These are phyloP conservation scores for Ogataea trehalophila DNA, from an alignment of 805 yeast genomes.

Conservation along the genomic window DNA sequence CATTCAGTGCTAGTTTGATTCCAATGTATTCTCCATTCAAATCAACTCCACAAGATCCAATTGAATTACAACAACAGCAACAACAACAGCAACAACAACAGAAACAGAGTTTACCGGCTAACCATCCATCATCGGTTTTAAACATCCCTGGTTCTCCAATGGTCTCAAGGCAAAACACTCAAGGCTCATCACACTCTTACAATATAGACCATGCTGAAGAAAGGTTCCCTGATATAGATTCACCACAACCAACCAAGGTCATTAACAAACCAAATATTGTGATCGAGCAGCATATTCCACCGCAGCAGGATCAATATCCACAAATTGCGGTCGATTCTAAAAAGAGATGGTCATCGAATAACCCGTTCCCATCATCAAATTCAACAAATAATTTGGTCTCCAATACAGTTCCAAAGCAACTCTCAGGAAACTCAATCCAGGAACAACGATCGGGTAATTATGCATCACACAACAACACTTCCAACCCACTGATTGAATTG, in stretches of 20 bases:
- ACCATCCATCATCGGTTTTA: not conserved
- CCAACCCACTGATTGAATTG: slow-evolving; percentile 10
- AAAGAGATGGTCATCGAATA: slow-evolving; percentile 21
- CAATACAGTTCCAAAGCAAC: not conserved
- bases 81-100: slow-evolving; percentile 29
- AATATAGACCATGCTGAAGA: slow-evolving; percentile 41
- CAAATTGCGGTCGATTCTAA: not conserved
- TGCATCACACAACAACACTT: not conserved
- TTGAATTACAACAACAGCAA: slow-evolving; percentile 31
- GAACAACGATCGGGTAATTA: not conserved
- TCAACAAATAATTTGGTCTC: not conserved
- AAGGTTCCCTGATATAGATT: slow-evolving; percentile 35
- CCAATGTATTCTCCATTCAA: slow-evolving; percentile 30
- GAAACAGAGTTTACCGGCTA: slow-evolving; percentile 33
- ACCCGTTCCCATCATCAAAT: slow-evolving; percentile 22
- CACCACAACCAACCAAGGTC: slow-evolving; percentile 4
- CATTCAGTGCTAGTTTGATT: slow-evolving; percentile 26
- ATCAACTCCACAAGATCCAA: slow-evolving; percentile 40
- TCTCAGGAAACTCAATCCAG: not conserved
- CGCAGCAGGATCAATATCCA: slow-evolving; percentile 1
- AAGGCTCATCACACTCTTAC: slow-evolving; percentile 4
- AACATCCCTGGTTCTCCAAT: slow-evolving; percentile 19
- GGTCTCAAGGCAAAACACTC: slow-evolving; percentile 3
- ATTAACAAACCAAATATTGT: slow-evolving; percentile 8
- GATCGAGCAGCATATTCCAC: slow-evolving; percentile 3